A percentile compares a stretch with the other conserved stretches of the same genome.
phyloP scores from a whole-genome alignment of 2,329 filamentous ascomycete genomes.

The Clarireedia homoeocarpa region DNA sequence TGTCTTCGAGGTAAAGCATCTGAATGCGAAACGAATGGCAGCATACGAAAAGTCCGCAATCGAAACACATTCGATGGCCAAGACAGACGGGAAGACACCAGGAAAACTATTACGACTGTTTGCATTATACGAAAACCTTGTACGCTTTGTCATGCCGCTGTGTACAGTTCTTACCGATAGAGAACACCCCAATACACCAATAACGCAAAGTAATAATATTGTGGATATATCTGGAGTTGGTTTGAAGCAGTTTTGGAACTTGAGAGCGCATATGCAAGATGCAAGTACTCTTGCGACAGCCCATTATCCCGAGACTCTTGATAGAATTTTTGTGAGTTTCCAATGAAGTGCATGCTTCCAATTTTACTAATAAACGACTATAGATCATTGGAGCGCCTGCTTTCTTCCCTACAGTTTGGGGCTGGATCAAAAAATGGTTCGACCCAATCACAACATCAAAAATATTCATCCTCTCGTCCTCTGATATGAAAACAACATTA shows the following conservation, averaged over 20 bases:
- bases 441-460: conserved; percentile 90
- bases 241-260: conserved; percentile 90
- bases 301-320: conserved; percentile 90
- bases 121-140: conserved; percentile 88
- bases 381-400: conserved; percentile 79
- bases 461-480: conserved; percentile 76
- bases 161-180: conserved; percentile 69
- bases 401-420: conserved; percentile 91
- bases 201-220: conserved; percentile 89
- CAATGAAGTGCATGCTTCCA: not conserved
- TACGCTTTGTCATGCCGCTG: conserved; percentile 77
- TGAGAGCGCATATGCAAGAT: conserved; percentile 90
- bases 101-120: conserved; percentile 78
- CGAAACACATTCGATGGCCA: conserved; percentile 50
- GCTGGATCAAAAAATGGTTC: conserved; percentile 94
- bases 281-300: conserved; percentile 82
- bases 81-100: conserved; percentile 57
- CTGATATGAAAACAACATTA: conserved; percentile 70
- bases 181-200: conserved; percentile 69
- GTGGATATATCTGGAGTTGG: conserved; percentile 86
- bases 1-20: conserved; percentile 76
- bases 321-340: conserved; percentile 56
- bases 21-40: conserved; percentile 74
- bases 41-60: conserved; percentile 63
- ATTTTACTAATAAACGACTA: not conserved